These are phyloP conservation scores for Tulasnella sp. DNA, from an alignment of 768 basidiomycete species.

Conservation along the genomic window DNA sequence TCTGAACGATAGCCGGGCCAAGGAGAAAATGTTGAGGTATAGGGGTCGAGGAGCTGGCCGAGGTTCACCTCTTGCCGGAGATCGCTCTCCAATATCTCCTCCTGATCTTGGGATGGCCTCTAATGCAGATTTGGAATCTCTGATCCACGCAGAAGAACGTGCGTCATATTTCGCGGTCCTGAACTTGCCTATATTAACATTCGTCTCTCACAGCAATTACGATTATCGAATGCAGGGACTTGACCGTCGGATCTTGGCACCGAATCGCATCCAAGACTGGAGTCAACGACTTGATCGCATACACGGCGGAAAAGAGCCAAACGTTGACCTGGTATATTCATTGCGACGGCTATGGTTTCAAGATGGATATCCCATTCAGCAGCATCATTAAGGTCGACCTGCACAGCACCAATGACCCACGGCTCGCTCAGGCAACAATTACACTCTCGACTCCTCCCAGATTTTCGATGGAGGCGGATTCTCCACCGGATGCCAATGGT, in stretches of 20 bases:
- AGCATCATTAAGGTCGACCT: constrained; percentile 13
- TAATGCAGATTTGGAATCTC: constrained; percentile 45
- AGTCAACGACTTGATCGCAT: constrained; percentile 60
- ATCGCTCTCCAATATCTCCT: constrained; percentile 34
- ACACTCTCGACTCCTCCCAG: constrained; percentile 50
- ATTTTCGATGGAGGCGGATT: constrained; percentile 47
- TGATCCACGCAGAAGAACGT: constrained; percentile 73
- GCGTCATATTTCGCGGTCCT: constrained; percentile 24
- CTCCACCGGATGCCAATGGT: neutral
- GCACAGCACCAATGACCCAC: constrained; percentile 30
- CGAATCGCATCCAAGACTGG: constrained; percentile 43
- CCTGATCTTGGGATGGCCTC: constrained; percentile 40
- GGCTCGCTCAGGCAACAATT: constrained; percentile 48
- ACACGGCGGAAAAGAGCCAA: constrained; percentile 52
- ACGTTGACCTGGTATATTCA: constrained; percentile 70
- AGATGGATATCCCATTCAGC: constrained; percentile 71
- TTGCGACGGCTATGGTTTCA: constrained; percentile 59
- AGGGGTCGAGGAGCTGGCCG: constrained; percentile 1
- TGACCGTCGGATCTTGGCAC: constrained; percentile 67
- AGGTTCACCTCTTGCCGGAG: constrained; percentile 12
- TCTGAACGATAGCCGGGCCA: constrained; percentile 48
- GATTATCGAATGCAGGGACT: constrained; percentile 60
- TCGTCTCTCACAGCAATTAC: constrained; percentile 40
- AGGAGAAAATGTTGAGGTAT: constrained; percentile 54
- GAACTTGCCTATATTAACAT: constrained; percentile 1